phyloP scores from a whole-genome alignment of 768 basidiomycete genomes.

The Naganishia vishniacii region DNA sequence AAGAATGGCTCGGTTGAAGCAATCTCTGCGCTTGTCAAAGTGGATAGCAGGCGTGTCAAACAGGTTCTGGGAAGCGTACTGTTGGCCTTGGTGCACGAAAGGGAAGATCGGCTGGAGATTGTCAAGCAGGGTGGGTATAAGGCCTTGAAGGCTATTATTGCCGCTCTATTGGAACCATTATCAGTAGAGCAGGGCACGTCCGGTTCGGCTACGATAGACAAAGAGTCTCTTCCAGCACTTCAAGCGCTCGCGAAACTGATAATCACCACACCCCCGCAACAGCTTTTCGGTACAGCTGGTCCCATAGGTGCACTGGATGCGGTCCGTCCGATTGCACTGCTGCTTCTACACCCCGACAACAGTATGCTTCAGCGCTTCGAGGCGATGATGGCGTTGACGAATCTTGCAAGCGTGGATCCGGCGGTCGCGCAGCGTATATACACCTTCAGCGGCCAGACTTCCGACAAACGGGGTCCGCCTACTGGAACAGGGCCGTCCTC shows the following conservation, averaged over 20 bases:
- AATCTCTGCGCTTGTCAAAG: constrained; percentile 57
- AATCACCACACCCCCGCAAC: constrained; percentile 82
- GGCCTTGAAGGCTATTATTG: constrained; percentile 46
- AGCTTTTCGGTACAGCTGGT: constrained; percentile 81
- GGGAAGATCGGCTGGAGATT: constrained; percentile 68
- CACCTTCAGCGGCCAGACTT: background rate
- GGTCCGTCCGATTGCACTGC: constrained; percentile 69
- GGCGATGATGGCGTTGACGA: constrained; percentile 91
- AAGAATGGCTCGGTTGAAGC: constrained; percentile 62
- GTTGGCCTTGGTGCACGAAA: constrained; percentile 69
- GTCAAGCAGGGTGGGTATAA: constrained; percentile 74
- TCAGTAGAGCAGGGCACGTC: constrained; percentile 57
- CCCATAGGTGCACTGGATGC: constrained; percentile 66
- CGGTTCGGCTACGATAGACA: constrained; percentile 26
- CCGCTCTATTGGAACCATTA: constrained; percentile 43
- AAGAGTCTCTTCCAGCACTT: constrained; percentile 53
- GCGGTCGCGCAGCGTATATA: constrained; percentile 61
- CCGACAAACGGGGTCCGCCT: constrained; percentile 43
- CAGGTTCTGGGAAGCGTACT: constrained; percentile 59
- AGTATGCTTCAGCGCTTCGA: constrained; percentile 82
- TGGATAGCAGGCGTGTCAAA: constrained; percentile 65
- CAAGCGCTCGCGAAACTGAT: constrained; percentile 89
- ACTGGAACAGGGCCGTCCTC: background rate
- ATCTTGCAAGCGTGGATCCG: constrained; percentile 72
- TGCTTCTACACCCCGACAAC: constrained; percentile 66